Evolutionary conservation across 2,329 filamentous ascomycete genomes (phyloP).

Genomic region (Ambrosiella cleistominuta): DNA sequence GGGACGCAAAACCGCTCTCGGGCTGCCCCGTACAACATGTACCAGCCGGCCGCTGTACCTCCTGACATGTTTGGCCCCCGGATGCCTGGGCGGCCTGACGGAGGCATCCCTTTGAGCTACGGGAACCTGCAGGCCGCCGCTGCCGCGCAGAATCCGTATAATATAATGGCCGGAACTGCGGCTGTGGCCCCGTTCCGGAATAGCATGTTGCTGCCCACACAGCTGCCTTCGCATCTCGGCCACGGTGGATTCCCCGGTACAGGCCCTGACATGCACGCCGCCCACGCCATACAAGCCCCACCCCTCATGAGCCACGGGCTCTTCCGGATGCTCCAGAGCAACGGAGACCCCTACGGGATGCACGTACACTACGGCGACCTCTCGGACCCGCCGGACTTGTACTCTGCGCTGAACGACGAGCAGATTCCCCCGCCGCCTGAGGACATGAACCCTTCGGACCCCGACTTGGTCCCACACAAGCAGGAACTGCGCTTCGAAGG

Average conservation of each 20-base stretch:
- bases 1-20: conserved; percentile 37
- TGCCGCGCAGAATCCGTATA: conserved; percentile 33
- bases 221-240: conserved; percentile 23
- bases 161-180: conserved; percentile 21
- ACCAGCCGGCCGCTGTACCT: conserved; percentile 33
- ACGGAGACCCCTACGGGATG: conserved; percentile 48
- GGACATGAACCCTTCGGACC: conserved; percentile 65
- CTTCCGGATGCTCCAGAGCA: conserved; percentile 58
- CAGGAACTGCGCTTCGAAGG: conserved; percentile 64
- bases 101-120: conserved; percentile 33
- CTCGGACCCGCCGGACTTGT: conserved; percentile 60
- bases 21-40: conserved; percentile 39
- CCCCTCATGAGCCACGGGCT: conserved; percentile 52
- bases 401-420: conserved; percentile 56
- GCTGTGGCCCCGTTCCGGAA: conserved; percentile 36
- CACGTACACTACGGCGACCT: conserved; percentile 56
- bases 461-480: conserved; percentile 59
- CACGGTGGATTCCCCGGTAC: conserved; percentile 21
- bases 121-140: conserved; percentile 32
- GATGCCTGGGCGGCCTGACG: conserved; percentile 36
- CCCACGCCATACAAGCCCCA: conserved; percentile 25
- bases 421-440: conserved; percentile 57
- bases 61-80: conserved; percentile 39
- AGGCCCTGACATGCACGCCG: conserved; percentile 24
- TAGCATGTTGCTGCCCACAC: conserved; percentile 37